A percentile compares a stretch with the other conserved stretches of the same genome.
Conservation (phyloP, 2,329 filamentous ascomycete genomes). For the Phyllosticta citriasiana region DNA sequence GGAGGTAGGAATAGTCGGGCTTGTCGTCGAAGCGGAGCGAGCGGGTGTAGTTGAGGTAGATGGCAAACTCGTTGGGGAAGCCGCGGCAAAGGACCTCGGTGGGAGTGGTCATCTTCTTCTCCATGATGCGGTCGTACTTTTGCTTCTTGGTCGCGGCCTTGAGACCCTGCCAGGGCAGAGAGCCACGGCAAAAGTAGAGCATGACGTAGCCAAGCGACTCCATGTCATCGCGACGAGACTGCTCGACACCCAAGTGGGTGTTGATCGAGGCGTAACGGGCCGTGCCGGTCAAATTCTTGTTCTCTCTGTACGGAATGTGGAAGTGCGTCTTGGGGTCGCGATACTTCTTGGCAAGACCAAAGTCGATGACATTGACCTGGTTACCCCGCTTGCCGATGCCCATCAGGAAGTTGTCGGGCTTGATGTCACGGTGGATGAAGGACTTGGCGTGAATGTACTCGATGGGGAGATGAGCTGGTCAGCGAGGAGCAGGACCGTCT, state of each 20-base stretch:
- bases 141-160: constrained; percentile 99
- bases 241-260: constrained; percentile 95
- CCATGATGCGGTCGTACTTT: constrained; percentile 99
- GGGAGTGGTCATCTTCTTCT: constrained; percentile 99
- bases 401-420: constrained; percentile 99
- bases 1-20: constrained; percentile 98
- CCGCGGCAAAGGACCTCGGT: constrained; percentile 98
- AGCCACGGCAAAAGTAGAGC: constrained; percentile 99
- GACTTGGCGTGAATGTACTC: constrained; percentile 99
- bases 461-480: constrained; percentile 97
- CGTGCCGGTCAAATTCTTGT: constrained; percentile 99
- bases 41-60: constrained; percentile 98
- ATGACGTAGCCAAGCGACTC: constrained; percentile 98
- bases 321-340: constrained; percentile 99
- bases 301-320: constrained; percentile 99
- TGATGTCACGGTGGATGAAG: constrained; percentile 99
- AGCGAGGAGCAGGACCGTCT: constrained; percentile 92
- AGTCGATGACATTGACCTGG: constrained; percentile 99
- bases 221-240: constrained; percentile 99
- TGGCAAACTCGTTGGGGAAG: constrained; percentile 98
- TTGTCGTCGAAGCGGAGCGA: constrained; percentile 99
- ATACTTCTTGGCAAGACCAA: constrained; percentile 99
- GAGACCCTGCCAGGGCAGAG: constrained; percentile 94
- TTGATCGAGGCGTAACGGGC: constrained; percentile 98
- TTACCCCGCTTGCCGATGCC: constrained; percentile 98